Percentiles rank a stretch among this genome's conserved stretches.
phyloP scores from a whole-genome alignment of 768 basidiomycete genomes.

The Tephrocybe sp. region DNA sequence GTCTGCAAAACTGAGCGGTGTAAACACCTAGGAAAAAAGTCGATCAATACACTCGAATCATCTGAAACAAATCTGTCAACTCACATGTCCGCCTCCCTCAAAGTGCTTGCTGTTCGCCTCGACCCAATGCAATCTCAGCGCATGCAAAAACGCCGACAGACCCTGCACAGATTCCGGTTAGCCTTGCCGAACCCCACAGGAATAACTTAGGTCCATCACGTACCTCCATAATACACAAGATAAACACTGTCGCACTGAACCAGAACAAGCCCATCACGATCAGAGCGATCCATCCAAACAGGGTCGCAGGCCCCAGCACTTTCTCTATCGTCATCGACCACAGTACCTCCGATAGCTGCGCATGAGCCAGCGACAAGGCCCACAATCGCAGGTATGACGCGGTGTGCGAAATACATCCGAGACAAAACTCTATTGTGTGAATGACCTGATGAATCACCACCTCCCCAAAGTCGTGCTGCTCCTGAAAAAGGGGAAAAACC shows the following conservation, averaged over 20 bases:
- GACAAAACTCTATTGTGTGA: slow-evolving; percentile 98
- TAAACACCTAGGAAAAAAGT: slow-evolving; percentile 37
- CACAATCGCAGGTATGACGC: slow-evolving; percentile 92
- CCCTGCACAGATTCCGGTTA: slow-evolving; percentile 49
- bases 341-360: slow-evolving; percentile 92
- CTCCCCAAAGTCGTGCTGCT: slow-evolving; percentile 92
- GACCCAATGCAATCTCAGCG: slow-evolving; percentile 96
- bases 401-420: slow-evolving; percentile 98
- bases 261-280: slow-evolving; percentile 61
- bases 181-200: slow-evolving; percentile 10
- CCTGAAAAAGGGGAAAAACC: slow-evolving; percentile 32
- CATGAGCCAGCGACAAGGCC: slow-evolving; percentile 97
- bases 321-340: slow-evolving; percentile 83
- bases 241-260: slow-evolving; percentile 72
- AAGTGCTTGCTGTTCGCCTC: slow-evolving; percentile 98
- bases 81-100: slow-evolving; percentile 84
- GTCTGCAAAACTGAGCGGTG: slow-evolving; percentile 46
- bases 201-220: slow-evolving; percentile 26
- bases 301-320: slow-evolving; percentile 57
- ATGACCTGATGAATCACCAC: slow-evolving; percentile 96
- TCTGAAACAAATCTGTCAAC: slow-evolving; percentile 13
- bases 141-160: slow-evolving; percentile 93
- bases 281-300: slow-evolving; percentile 57
- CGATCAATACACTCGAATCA: slow-evolving; percentile 17
- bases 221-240: slow-evolving; percentile 96